Evolutionary conservation across 352 stramenopile species (phyloP), one percentile per base, ranked within the genome.

Genomic region (Globisporangium spiculum): DNA sequence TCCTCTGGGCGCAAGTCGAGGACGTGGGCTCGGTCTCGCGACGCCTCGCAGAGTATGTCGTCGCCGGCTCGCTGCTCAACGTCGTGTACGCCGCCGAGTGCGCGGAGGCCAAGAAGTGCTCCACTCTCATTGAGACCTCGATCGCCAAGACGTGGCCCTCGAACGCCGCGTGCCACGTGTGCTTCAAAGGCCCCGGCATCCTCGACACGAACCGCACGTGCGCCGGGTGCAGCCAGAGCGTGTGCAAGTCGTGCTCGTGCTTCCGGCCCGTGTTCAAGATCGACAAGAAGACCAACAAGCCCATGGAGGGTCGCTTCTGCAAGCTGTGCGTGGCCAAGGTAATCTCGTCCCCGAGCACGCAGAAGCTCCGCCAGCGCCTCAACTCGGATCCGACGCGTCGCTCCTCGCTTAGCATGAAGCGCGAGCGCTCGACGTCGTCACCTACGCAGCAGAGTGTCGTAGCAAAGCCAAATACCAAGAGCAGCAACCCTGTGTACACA

Each of bases 111-210:
- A 64, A 62, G 64, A 63, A 65, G 18, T n/a, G 32, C 20, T 66
- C 38, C 30, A 22, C 32, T n/a, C n/a, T 68, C 18, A 57, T 62
- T 7, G 60, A 48, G 8, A 70, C 61, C 14, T 67, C 61, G 32
- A 38, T 60, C n/a, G 16, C 7, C 36, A 34, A 59, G 72, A 77
- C 32, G 67, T 60, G 48, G 66, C 70, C 56, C 66, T 80, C 34
- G 74, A 88, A 53, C 74, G 72, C 68, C 75, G 82, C 58, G 71
- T 88, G 63, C 27, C 54, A 68, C 41, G 63, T 68, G 18, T 68
- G 63, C 14, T 68, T 48, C 41, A 68, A 68, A 55, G 34, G 69
- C 38, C 41, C 71, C 57, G 50, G 68, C 64, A 20, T 79, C 67
- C 52, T 67, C 76, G 41, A 67, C 52, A 32, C 55, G 54, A 68